Base-by-base conservation (phyloP, 495 filamentous ascomycete species). In the Platismatia glauca region DNA sequence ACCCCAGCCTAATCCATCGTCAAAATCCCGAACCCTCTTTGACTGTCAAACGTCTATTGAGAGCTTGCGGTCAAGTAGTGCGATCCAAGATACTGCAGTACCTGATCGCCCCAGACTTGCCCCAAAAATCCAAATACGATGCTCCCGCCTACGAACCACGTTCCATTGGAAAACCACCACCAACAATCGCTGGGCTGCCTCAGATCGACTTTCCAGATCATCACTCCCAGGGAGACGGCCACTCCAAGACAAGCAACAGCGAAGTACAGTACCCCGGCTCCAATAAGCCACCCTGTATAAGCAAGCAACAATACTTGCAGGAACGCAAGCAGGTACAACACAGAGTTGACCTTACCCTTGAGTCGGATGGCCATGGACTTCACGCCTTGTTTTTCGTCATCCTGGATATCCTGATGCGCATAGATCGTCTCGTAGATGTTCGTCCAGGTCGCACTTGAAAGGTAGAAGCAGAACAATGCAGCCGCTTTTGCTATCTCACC, bases 381-480 rank as follows among this genome's bases (percentile, higher is more conserved):
- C n/a, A 58, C 35, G 56, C 56, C 56, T 7, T 41, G 35, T 16
- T 20, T 58, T 18, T 41, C 35, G 16, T 58, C 56, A n/a, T 58
- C 56, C 38, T 39, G 56, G 1, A 58, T 58, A 24, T 58, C 56
- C 35, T 58, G 56, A 27, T 58, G 56, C 56, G 56, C 56, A 41
- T 58, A 58, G 35, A 58, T 58, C 35, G 18, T 41, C 12, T 58
- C 56, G 16, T 41, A 58, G 35, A 41, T 24, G 22, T 41, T 58
- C 6, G 56, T 58, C 56, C 56, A 58, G 33, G 41, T 20, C 35
- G 16, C 35, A 41, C 35, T 34, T 24, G 56, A 58, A n/a, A n/a
- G n/a, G n/a, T n/a, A n/a, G n/a, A n/a, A n/a, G n/a, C n/a, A n/a
- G n/a, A n/a, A n/a, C n/a, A n/a, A n/a, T n/a, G n/a, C n/a, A n/a